Evolutionary conservation across 176 grass and related monocot genomes (phyloP).

Genomic region (Pharus latifolius): DNA sequence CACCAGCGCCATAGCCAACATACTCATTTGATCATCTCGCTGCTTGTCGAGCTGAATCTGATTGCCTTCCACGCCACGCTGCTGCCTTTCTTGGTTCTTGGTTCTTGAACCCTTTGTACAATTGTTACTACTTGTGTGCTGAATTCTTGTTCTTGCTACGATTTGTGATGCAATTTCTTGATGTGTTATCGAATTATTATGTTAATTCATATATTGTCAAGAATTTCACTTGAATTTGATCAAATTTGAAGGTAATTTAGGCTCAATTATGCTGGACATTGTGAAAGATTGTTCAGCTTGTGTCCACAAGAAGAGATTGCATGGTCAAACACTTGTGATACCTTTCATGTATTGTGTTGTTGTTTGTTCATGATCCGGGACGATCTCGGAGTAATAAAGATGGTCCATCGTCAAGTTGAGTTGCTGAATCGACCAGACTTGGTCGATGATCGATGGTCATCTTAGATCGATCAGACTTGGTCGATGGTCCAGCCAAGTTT

Average conservation of each 20-base stretch:
- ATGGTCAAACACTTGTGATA: conserved; percentile 28
- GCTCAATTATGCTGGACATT: too few species aligned
- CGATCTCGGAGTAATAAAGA: too few species aligned
- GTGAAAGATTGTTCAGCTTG: too few species aligned
- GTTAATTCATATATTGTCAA: background rate
- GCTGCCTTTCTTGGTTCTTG: background rate
- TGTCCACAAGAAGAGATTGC: background rate
- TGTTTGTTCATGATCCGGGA: too few species aligned
- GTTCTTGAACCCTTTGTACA: background rate
- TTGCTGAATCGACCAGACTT: too few species aligned
- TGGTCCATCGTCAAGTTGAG: too few species aligned
- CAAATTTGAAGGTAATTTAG: background rate
- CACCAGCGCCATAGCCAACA: conserved; percentile 49
- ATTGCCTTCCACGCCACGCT: conserved; percentile 36
- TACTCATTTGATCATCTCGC: conserved; percentile 56
- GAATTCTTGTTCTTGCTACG: background rate
- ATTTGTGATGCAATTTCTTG: background rate
- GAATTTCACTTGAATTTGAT: background rate
- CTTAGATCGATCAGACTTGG: too few species aligned
- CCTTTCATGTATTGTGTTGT: too few species aligned
- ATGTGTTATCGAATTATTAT: too few species aligned
- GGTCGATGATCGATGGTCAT: too few species aligned
- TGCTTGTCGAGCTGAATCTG: conserved; percentile 41
- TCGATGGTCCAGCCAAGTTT: too few species aligned
- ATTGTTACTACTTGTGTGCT: background rate